Base-by-base conservation (phyloP, 371 early-diverging fungal species). In the Mucor mucedo region DNA sequence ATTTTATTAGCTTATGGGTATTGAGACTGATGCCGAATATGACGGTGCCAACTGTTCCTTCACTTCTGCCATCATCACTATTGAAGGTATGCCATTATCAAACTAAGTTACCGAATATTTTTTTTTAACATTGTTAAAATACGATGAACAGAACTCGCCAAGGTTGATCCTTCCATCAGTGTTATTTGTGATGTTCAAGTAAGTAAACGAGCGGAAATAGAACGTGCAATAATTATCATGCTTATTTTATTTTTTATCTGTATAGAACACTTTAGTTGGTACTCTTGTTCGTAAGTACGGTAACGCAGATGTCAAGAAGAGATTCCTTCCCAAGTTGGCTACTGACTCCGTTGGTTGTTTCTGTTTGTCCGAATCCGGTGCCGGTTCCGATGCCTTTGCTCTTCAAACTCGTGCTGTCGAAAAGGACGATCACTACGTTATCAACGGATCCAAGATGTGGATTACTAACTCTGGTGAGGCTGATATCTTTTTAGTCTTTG, bases 351-450 rank as follows among this genome's bases (percentile, higher is more conserved):
- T 98, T 40, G 99, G 99, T 41, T 94, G 91, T 75, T 98, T 98
- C 87, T 92, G 96, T 78, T 84, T 98, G 57, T 92, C 95, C 41
- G 99, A 98, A 78, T 89, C 96, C 49, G 91, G 89, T 28, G 88
- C 96, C 14, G 99, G 99, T 50, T 89, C 92, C 42, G 99, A 98
- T 75, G 98, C 99, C 30, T 98, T 98, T 83, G 95, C 98, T 40
- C 89, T 98, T 44, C 88, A 93, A 77, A 96, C 98, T 21, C 87
- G 89, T 30, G 99, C 99, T 32, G 87, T 84, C 45, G 94, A 94
- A 74, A 83, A 94, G 50, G 96, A 91, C 54, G 94, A 95, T 74
- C 87, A 96, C 74, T 98, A 95, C 69, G 77, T 96, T 56, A 58
- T 98, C 47, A 96, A 91, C 71, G 99, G 96, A 33, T 75, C 84